phyloP scores from a whole-genome alignment of 345 rosid species.

The Physaria fendleri region DNA sequence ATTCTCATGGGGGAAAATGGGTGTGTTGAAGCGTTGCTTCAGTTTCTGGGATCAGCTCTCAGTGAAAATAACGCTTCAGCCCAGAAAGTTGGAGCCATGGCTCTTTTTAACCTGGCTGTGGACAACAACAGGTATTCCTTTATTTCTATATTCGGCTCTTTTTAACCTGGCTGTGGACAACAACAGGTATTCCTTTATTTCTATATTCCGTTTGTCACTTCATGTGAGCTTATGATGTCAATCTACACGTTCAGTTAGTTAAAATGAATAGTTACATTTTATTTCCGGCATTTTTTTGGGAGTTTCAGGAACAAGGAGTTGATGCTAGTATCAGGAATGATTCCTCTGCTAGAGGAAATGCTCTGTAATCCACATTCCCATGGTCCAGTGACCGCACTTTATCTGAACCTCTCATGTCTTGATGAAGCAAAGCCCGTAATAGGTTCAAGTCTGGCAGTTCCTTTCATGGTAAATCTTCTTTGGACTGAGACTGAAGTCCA shows the following conservation, averaged over 20 bases:
- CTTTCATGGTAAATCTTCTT: conserved; percentile 61
- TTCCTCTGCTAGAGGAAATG: conserved; percentile 73
- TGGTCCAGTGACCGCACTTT: conserved; percentile 76
- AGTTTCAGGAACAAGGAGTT: conserved; percentile 74
- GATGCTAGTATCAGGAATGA: conserved; percentile 67
- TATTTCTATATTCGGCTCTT: not conserved
- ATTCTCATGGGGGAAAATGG: conserved; percentile 79
- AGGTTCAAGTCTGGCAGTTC: conserved; percentile 72
- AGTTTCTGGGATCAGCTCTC: conserved; percentile 58
- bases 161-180: conserved; percentile 72
- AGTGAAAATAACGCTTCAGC: conserved; percentile 40
- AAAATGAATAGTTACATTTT: not conserved
- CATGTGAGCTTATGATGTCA: not conserved
- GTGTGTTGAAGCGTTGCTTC: conserved; percentile 64
- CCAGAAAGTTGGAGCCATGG: conserved; percentile 88
- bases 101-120: conserved; percentile 91
- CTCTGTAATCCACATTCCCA: conserved; percentile 43
- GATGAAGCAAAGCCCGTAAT: conserved; percentile 69
- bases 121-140: conserved; percentile 72
- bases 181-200: conserved; percentile 52
- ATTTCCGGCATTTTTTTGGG: not conserved
- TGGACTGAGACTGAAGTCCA: conserved; percentile 51
- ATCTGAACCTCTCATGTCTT: conserved; percentile 79
- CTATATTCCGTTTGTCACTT: not conserved
- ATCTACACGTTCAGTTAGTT: not conserved